Base-by-base conservation (phyloP, 1,284 basidiomycete genomes). In the Rhodotorula mucilaginosa region DNA sequence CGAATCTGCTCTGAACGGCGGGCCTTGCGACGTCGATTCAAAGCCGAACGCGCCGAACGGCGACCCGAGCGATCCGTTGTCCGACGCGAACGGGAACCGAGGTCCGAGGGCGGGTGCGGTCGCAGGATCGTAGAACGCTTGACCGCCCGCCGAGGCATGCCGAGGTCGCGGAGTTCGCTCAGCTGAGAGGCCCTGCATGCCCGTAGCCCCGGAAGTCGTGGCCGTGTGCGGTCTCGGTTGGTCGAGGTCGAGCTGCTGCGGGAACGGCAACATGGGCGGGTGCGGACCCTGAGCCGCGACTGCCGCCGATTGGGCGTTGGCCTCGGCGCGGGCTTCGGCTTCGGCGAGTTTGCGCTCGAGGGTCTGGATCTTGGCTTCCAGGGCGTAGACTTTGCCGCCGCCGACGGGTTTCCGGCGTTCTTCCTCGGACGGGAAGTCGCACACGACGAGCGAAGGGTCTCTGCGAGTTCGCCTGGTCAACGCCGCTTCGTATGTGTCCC, bases 331-430 rank as follows among this genome's bases (percentile, higher is more conserved):
- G 5, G n/a, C 13, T 29, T 56, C 54, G n/a, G 54, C 54, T 5
- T 64, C 31, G 15, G 54, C 56, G 46, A 56, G 52, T 21, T 31
- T 47, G 1, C 39, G 31, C 58, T 70, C 60, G 54, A 61, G 56
- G n/a, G 66, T 47, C 8, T 54, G 58, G 48, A 71, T 71, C 51
- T 71, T 71, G 21, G 69, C 65, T 58, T 71, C 69, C 51, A 71
- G 69, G 2, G 60, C 65, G 0, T 58, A 51, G 3, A 71, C 69
- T 47, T 61, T 71, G 4, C 69, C 69, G 13, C 69, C 69, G 4
- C 69, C 69, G 31, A 71, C 69, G 10, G 69, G 69, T 23, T 66
- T 67, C 44, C 56, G 26, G n/a, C 69, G 65, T 54, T 71, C 61
- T 52, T 71, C 65, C 48, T 62, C 60, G 44, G 69, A 49, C 51